phyloP scores from a whole-genome alignment of 1,139 yeast genomes.

The Lodderomyces beijingensis region DNA sequence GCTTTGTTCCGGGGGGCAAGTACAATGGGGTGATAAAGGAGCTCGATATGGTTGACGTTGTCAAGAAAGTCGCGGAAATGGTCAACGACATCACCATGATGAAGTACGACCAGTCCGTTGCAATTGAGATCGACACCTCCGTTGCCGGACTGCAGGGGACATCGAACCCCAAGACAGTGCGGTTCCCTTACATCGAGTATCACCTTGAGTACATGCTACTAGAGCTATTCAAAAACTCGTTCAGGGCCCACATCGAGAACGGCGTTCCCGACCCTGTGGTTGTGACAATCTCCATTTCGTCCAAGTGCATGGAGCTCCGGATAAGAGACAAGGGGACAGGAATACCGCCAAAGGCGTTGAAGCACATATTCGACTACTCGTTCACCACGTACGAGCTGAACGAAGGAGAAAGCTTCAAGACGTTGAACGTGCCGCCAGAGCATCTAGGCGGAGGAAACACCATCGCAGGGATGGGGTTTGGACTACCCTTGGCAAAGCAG shows the following conservation, averaged over 20 bases:
- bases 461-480: slow-evolving; percentile 96
- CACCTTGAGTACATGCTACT: slow-evolving; percentile 84
- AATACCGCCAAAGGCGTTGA: slow-evolving; percentile 60
- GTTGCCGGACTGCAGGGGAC: slow-evolving; percentile 18
- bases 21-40: slow-evolving; percentile 69
- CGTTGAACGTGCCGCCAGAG: slow-evolving; percentile 70
- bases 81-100: slow-evolving; percentile 79
- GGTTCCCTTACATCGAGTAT: slow-evolving; percentile 77
- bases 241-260: slow-evolving; percentile 80
- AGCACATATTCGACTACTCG: slow-evolving; percentile 77
- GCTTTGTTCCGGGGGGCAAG: slow-evolving; percentile 32
- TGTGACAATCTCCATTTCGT: slow-evolving; percentile 60
- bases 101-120: slow-evolving; percentile 73
- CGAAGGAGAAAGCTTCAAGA: slow-evolving; percentile 56
- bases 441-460: slow-evolving; percentile 49
- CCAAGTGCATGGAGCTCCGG: slow-evolving; percentile 52
- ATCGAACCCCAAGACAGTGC: slow-evolving; percentile 18
- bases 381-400: slow-evolving; percentile 68
- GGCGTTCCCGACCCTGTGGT: slow-evolving; percentile 56
- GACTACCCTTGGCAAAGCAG: slow-evolving; percentile 74
- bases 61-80: slow-evolving; percentile 61
- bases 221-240: slow-evolving; percentile 83
- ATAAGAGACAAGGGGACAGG: slow-evolving; percentile 90
- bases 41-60: slow-evolving; percentile 56
- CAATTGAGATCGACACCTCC: slow-evolving; percentile 45